Base-by-base conservation (phyloP, 495 filamentous ascomycete species). In the Annulohypoxylon stygium region DNA sequence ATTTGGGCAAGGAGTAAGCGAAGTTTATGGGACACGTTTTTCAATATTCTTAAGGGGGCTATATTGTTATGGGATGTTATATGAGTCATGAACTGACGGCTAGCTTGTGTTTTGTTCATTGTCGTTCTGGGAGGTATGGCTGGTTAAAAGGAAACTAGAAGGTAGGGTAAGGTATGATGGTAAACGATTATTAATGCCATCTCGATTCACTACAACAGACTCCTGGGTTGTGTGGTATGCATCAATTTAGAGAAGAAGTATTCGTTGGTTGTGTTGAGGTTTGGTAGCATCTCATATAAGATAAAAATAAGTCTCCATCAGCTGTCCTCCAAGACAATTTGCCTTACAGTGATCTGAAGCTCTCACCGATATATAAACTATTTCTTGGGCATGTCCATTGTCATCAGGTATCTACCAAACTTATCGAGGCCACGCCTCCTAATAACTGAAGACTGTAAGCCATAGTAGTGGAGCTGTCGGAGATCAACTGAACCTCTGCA, bases 1-100 rank as follows among this genome's bases (percentile, higher is more conserved):
- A 75, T 9, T 9, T 75, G 8, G 37, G 64, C 16, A 63, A 74
- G 25, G 43, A 45, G 30, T 67, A 25, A 51, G 18, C 36, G 4
- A 14, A n/a, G 33, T 18, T 2, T 34, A 10, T 34, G 3, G 23
- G 25, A 33, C 26, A 1, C 45, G 30, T 10, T 5, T 11, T 26
- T 43, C 26, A 11, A 2, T 59, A 41, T 20, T 2, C 41, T 4
- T 18, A 18, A 25, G 16, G n/a, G 2, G 16, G 5, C 18, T 7
- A 7, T 12, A 23, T 39, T 18, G 16, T 12, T 26, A 6, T 16
- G 43, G 2, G 45, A 3, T 23, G 39, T 4, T n/a, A n/a, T 23
- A 61, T 47, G 58, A 33, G 23, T 41, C 7, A 60, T 33, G 65
- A 67, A 58, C 51, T 65, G 12, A 65, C 36, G 61, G 54, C 11